Base-by-base conservation (phyloP, 495 filamentous ascomycete genomes). In the Gamarada debralockiae region DNA sequence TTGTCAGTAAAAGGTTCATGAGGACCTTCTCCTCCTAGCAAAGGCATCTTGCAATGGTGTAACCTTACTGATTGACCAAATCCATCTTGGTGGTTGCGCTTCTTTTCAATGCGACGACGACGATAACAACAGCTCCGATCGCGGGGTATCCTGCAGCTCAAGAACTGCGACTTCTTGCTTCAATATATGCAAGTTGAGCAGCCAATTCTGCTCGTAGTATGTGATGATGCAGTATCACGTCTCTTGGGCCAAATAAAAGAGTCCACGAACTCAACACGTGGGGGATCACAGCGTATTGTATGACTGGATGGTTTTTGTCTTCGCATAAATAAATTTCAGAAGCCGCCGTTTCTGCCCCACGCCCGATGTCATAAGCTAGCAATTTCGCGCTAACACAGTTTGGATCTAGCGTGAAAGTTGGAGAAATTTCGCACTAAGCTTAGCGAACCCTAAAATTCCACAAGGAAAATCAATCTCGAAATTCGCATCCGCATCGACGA, bases 61-160 rank as follows among this genome's bases (percentile, higher is more conserved):
- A 12, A 17, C 81, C 86, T 77, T 70, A 90, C 87, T 86, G 81
- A 72, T 90, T 90, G 58, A 92, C 87, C 59, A 90, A 77, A 84
- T 90, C 87, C 87, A 92, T 92, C 50, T 18, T 61, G 18, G 18
- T 12, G 14, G 24, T 29, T 29, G 27, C 10, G 27, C 25, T 39
- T 15, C 23, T 46, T 45, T 47, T 49, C 29, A 41, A 24, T 48
- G 17, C 31, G 14, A 23, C 21, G 13, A 29, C 4, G 10, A 5
- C 27, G 10, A 29, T 29, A 29, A n/a, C n/a, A n/a, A n/a, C 3
- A 17, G 1, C 18, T 44, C 45, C 56, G 56, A 50, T 53, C 37
- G 56, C 56, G 56, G 50, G 56, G 56, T 53, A 25, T 44, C 21
- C 40, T 39, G 2, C 29, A 18, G 15, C 12, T n/a, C n/a, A 18